These are phyloP conservation scores for Suhomyces tanzawaensis DNA, from an alignment of 805 yeast genomes.

Conservation along the genomic window DNA sequence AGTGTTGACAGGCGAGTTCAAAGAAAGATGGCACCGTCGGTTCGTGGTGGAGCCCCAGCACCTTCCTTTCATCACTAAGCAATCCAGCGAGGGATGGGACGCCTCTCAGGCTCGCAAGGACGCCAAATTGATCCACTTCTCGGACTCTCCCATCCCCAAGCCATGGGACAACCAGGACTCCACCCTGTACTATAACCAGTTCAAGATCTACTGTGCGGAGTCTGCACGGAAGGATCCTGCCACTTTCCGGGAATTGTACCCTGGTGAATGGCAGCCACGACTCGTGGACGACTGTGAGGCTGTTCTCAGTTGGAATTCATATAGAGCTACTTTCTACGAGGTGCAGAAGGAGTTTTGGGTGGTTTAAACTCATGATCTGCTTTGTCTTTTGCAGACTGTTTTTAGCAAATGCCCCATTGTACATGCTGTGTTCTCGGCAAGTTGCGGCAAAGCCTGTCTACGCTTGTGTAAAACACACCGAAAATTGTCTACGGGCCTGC, in stretches of 20 bases:
- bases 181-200: conserved; percentile 21
- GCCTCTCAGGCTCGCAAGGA: conserved; percentile 22
- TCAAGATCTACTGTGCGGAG: conserved; percentile 24
- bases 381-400: no score
- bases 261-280: conserved; percentile 22
- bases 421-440: no score
- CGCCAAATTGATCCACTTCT: conserved; percentile 55
- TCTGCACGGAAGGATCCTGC: conserved; percentile 14
- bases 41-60: conserved; percentile 46
- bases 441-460: no score
- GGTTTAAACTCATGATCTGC: no score
- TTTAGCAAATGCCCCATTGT: no score
- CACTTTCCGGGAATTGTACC: conserved; percentile 15
- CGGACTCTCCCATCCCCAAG: conserved; percentile 65
- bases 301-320: conserved; percentile 25
- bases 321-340: not conserved
- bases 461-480: no score
- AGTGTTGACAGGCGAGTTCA: conserved; percentile 50
- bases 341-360: not conserved
- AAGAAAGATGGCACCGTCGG: conserved; percentile 34
- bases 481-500: no score
- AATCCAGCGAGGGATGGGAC: conserved; percentile 31
- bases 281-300: conserved; percentile 26
- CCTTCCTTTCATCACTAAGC: conserved; percentile 26
- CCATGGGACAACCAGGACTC: conserved; percentile 50